phyloP scores from a whole-genome alignment of 352 stramenopile genomes.

The Globisporangium splendens region DNA sequence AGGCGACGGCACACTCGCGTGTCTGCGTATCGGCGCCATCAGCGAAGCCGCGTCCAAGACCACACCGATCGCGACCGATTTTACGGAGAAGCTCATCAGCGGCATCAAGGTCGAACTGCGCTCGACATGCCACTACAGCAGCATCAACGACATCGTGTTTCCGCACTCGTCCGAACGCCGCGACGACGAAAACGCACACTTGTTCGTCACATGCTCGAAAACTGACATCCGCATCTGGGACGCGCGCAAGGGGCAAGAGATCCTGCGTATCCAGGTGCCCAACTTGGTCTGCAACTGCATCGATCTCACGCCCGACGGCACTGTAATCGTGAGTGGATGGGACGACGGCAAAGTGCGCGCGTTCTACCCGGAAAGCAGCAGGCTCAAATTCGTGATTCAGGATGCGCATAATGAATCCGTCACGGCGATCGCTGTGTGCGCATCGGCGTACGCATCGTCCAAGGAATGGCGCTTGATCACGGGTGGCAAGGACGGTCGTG shows the following conservation, averaged over 20 bases:
- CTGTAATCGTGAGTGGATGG: constrained; percentile 93
- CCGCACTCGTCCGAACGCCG: constrained; percentile 47
- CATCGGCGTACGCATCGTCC: constrained; percentile 45
- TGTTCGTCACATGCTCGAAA: constrained; percentile 95
- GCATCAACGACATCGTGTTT: constrained; percentile 95
- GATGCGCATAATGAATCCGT: constrained; percentile 95
- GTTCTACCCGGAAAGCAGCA: constrained; percentile 95
- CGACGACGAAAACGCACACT: constrained; percentile 82
- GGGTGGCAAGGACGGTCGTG: constrained; percentile 92
- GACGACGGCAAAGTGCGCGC: constrained; percentile 96
- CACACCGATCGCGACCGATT: constrained; percentile 59
- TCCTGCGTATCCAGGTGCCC: constrained; percentile 96
- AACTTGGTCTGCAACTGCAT: constrained; percentile 97
- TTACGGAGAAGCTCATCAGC: constrained; percentile 62
- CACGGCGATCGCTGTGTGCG: constrained; percentile 89
- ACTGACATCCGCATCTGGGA: constrained; percentile 97
- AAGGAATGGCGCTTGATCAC: constrained; percentile 89
- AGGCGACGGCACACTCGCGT: constrained; percentile 89
- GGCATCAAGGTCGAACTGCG: constrained; percentile 57
- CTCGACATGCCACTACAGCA: constrained; percentile 89
- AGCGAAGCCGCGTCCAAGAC: constrained; percentile 60
- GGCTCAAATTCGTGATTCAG: constrained; percentile 97
- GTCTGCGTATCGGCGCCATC: constrained; percentile 73
- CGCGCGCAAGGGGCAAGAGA: constrained; percentile 86
- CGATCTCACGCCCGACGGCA: constrained; percentile 85